Evolutionary conservation across 2,329 filamentous ascomycete species (phyloP).

Genomic region (Penicillium sp.): DNA sequence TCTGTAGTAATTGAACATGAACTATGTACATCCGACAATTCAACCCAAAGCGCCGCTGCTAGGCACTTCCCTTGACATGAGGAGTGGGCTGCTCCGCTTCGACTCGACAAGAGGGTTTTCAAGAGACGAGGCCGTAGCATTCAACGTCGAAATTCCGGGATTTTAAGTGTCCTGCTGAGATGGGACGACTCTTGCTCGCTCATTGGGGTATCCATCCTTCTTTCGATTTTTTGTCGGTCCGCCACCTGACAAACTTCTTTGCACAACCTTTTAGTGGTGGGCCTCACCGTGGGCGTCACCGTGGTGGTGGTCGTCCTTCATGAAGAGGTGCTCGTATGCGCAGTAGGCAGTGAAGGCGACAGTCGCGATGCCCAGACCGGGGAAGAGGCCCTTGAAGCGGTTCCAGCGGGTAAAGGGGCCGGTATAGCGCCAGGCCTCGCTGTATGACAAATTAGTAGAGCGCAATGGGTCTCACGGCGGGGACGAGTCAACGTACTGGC

Average conservation of each 20-base stretch:
- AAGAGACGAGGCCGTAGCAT: conserved; percentile 4
- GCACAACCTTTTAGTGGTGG: conserved; percentile 52
- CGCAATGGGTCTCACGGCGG: not conserved
- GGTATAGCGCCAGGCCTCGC: conserved; percentile 92
- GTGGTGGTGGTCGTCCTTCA: conserved; percentile 65
- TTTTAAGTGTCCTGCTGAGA: conserved; percentile 13
- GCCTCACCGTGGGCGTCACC: conserved; percentile 50
- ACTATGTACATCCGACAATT: conserved; percentile 38
- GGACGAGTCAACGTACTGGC: conserved; percentile 51
- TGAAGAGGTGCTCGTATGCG: conserved; percentile 82
- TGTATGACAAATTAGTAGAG: conserved; percentile 41
- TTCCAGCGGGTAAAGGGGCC: conserved; percentile 86
- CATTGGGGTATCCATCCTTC: conserved; percentile 26
- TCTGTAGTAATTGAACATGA: conserved; percentile 29
- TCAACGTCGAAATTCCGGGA: conserved; percentile 7
- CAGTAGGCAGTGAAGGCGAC: conserved; percentile 90
- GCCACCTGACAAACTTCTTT: conserved; percentile 10
- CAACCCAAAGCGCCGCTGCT: conserved; percentile 32
- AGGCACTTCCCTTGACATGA: conserved; percentile 6
- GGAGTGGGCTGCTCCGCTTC: conserved; percentile 6
- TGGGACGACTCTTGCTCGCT: conserved; percentile 13
- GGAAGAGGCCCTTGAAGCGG: conserved; percentile 82
- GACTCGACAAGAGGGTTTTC: conserved; percentile 14
- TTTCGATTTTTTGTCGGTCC: conserved; percentile 13
- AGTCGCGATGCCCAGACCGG: conserved; percentile 86